Percentiles rank a stretch among this genome's conserved stretches.
Conservation (phyloP, 1,284 basidiomycete species). For the Naganishia sp. region DNA sequence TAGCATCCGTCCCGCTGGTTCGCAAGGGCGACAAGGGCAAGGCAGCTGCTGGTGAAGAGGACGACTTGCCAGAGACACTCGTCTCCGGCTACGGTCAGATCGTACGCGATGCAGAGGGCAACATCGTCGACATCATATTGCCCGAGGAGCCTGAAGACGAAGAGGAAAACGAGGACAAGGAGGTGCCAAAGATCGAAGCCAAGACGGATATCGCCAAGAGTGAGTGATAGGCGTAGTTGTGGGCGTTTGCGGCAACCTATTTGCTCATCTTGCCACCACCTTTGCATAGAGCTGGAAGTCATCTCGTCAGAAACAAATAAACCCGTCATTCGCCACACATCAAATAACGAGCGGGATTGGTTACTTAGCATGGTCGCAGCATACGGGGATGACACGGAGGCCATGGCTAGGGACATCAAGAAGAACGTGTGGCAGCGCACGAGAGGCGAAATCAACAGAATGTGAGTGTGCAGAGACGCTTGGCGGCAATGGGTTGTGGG, state of each 20-base stretch:
- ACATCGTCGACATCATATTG: conserved; percentile 74
- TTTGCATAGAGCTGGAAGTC: conserved; percentile 44
- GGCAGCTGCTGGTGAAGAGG: conserved; percentile 22
- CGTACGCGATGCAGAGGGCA: conserved; percentile 77
- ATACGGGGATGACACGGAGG: conserved; percentile 71
- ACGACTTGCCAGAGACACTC: conserved; percentile 27
- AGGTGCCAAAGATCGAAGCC: conserved; percentile 42
- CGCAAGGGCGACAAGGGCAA: conserved; percentile 28
- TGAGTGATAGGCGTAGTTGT: conserved; percentile 38
- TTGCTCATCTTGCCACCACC: neutral
- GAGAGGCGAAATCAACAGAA: conserved; percentile 69
- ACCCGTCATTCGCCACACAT: conserved; percentile 65
- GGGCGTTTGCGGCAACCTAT: too few species aligned
- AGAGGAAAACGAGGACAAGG: conserved; percentile 50
- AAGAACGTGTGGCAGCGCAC: conserved; percentile 86
- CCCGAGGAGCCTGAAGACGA: conserved; percentile 58
- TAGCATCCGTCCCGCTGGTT: conserved; percentile 50
- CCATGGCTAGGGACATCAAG: conserved; percentile 77
- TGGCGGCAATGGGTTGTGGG: neutral
- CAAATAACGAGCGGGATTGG: conserved; percentile 69
- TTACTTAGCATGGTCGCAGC: conserved; percentile 68
- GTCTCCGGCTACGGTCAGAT: conserved; percentile 73
- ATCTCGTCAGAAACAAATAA: conserved; percentile 42
- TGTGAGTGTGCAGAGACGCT: conserved; percentile 33
- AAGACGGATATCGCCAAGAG: conserved; percentile 54